phyloP scores from a whole-genome alignment of 2,329 filamentous ascomycete species.

The Cytospora mali region DNA sequence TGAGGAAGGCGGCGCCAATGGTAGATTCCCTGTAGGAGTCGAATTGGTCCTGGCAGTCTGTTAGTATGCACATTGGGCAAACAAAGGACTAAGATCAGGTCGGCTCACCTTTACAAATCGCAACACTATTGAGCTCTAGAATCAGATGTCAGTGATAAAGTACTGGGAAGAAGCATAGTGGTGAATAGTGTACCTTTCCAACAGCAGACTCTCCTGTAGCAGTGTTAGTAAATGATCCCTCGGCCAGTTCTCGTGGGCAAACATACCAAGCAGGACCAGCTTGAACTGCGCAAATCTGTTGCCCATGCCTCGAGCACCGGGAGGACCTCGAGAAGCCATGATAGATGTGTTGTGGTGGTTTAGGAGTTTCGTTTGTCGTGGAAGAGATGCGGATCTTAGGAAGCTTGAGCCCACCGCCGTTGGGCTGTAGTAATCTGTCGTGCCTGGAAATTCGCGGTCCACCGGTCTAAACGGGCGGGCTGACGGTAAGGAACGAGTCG shows the following conservation, averaged over 20 bases:
- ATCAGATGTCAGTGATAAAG: constrained; percentile 35
- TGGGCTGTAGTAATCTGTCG: constrained; percentile 11
- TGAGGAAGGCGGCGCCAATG: constrained; percentile 97
- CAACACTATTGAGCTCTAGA: constrained; percentile 91
- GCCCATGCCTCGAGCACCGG: constrained; percentile 66
- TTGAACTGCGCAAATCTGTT: constrained; percentile 98
- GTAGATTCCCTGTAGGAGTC: constrained; percentile 96
- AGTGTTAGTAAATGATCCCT: constrained; percentile 41
- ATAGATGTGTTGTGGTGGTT: constrained; percentile 37
- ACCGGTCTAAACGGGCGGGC: constrained; percentile 1
- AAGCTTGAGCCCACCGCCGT: constrained; percentile 12
- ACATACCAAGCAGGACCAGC: constrained; percentile 89
- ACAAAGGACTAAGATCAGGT: not conserved
- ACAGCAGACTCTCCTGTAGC: constrained; percentile 90
- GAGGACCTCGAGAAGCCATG: constrained; percentile 82
- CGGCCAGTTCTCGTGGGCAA: not conserved
- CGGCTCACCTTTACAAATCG: constrained; percentile 88
- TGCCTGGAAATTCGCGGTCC: constrained; percentile 16
- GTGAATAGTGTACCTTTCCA: constrained; percentile 74
- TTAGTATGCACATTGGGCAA: constrained; percentile 4
- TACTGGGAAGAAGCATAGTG: constrained; percentile 20
- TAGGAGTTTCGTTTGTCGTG: constrained; percentile 26
- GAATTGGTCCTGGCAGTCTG: constrained; percentile 81
- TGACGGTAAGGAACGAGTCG: constrained; percentile 3
- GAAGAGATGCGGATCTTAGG: constrained; percentile 26